Evolutionary conservation across 352 stramenopile species (phyloP).

Genomic region (Aphanomyces invadans): DNA sequence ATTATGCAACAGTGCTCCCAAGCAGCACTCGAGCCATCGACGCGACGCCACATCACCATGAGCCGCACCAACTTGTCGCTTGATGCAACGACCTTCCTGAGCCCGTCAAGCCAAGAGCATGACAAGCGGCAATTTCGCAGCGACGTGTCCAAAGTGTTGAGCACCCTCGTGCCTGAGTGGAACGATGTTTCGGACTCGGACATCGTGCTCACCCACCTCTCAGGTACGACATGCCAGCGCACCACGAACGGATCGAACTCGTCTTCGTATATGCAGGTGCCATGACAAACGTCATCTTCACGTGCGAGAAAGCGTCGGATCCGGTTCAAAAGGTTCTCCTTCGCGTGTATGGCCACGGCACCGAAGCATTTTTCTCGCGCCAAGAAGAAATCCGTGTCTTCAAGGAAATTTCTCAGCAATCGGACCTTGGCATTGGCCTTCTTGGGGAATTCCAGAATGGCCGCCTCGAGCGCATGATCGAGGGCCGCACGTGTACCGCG

Average conservation of each 20-base stretch:
- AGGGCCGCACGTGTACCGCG: conserved; percentile 53
- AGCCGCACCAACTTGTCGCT: not conserved
- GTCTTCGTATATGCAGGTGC: no score
- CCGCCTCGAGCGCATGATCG: conserved; percentile 63
- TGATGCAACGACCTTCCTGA: not conserved
- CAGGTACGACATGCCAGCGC: no score
- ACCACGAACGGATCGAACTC: no score
- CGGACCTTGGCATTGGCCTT: conserved; percentile 62
- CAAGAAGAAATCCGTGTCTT: conserved; percentile 71
- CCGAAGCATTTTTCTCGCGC: conserved; percentile 73
- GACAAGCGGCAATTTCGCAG: not conserved
- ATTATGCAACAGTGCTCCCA: no score
- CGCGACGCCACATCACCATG: not conserved
- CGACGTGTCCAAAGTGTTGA: not conserved
- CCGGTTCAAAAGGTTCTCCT: conserved; percentile 62
- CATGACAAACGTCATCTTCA: conserved; percentile 84
- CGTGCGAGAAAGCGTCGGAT: conserved; percentile 55
- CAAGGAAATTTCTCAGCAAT: conserved; percentile 53
- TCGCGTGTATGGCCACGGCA: conserved; percentile 74
- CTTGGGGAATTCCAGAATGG: conserved; percentile 76
- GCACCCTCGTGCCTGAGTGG: not conserved
- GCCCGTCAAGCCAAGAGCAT: not conserved
- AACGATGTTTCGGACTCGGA: not conserved
- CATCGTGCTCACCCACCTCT: not conserved
- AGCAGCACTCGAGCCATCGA: not conserved